Evolutionary conservation across 2,329 filamentous ascomycete genomes (phyloP).

Genomic region (Alternaria conjuncta): DNA sequence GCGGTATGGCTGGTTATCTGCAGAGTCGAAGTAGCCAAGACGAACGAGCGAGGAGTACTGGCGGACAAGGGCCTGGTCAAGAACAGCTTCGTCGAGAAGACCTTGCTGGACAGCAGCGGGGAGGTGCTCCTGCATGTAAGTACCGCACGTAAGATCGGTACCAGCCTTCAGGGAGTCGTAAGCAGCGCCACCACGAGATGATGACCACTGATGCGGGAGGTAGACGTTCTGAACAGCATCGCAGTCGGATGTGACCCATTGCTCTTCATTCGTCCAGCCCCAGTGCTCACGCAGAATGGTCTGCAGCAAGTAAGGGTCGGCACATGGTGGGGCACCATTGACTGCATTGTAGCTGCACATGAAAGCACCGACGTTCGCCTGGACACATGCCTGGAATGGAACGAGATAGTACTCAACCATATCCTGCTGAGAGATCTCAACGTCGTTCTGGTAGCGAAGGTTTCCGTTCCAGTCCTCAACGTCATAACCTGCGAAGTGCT

Average conservation of each 20-base stretch:
- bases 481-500: conserved; percentile 50
- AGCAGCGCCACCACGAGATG: conserved; percentile 33
- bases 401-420: conserved; percentile 72
- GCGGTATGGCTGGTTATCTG: conserved; percentile 31
- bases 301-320: conserved; percentile 67
- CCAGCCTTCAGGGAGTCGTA: conserved; percentile 37
- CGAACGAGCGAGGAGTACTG: conserved; percentile 63
- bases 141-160: conserved; percentile 32
- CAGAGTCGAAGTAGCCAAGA: conserved; percentile 56
- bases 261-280: conserved; percentile 66
- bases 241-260: conserved; percentile 71
- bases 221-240: conserved; percentile 67
- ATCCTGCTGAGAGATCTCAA: conserved; percentile 66
- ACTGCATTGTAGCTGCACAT: conserved; percentile 65
- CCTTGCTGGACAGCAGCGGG: conserved; percentile 25
- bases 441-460: conserved; percentile 59
- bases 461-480: conserved; percentile 43
- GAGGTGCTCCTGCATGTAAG: conserved; percentile 31
- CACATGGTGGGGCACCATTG: conserved; percentile 70
- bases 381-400: conserved; percentile 63
- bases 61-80: conserved; percentile 60
- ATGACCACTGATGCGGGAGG: conserved; percentile 53
- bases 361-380: conserved; percentile 56
- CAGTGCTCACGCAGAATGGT: conserved; percentile 70
- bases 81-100: conserved; percentile 48